A percentile compares a stretch with the other conserved stretches of the same genome.
These are phyloP conservation scores for Lactarius hengduanensis DNA, from an alignment of 768 basidiomycete species.

Conservation along the genomic window DNA sequence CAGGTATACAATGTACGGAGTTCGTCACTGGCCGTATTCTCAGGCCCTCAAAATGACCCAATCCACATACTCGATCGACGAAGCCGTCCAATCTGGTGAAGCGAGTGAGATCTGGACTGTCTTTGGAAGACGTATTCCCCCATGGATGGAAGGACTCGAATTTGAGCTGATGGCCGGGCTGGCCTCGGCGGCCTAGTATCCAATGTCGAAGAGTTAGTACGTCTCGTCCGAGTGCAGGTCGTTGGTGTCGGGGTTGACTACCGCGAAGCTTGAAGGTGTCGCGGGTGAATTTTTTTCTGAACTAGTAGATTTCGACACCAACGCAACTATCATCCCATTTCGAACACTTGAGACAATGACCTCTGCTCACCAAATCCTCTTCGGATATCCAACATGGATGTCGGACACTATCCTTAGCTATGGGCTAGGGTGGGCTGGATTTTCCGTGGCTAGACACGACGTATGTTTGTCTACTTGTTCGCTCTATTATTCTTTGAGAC, in stretches of 20 bases:
- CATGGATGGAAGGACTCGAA: conserved; percentile 33
- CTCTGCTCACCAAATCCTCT: conserved; percentile 33
- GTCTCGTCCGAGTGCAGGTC: conserved; percentile 13
- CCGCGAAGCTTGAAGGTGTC: conserved; percentile 34
- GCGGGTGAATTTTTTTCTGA: conserved; percentile 42
- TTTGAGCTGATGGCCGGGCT: conserved; percentile 31
- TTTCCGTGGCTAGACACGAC: conserved; percentile 42
- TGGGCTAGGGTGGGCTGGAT: conserved; percentile 44
- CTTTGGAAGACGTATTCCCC: conserved; percentile 38
- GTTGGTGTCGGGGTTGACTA: not conserved
- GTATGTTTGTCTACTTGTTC: conserved; percentile 30
- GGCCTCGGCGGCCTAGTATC: conserved; percentile 48
- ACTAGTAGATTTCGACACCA: conserved; percentile 34
- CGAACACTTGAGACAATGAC: conserved; percentile 36
- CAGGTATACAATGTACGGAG: conserved; percentile 36
- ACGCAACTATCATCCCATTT: conserved; percentile 37
- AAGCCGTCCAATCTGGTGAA: conserved; percentile 37
- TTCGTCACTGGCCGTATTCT: conserved; percentile 47
- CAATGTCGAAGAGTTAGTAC: conserved; percentile 43
- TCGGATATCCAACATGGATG: conserved; percentile 12
- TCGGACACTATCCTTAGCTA: conserved; percentile 37
- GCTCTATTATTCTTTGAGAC: not conserved
- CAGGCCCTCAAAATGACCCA: conserved; percentile 41
- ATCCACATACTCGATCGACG: conserved; percentile 40
- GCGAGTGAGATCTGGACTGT: conserved; percentile 38